Evolutionary conservation across 768 basidiomycete species (phyloP), one percentile per base, ranked within the genome.

Genomic region (Gelatoporia subvermispora): DNA sequence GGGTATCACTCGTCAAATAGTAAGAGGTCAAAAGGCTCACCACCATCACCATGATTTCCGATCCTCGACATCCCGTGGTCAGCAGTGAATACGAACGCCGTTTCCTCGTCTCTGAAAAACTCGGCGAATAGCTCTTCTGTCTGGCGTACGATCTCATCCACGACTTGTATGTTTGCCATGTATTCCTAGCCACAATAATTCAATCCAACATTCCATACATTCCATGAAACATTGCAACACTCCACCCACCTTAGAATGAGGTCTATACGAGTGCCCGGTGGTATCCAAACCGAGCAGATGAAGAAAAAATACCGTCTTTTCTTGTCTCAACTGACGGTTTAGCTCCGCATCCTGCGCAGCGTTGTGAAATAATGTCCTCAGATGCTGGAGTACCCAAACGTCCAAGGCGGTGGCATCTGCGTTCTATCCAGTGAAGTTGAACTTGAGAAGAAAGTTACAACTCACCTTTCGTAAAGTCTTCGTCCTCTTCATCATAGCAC

Each of bases 21-120:
- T 7, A 21, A 18, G 38, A 24, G 37, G 36, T 24, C 22, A n/a
- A 37, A 43, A 42, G 8, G 41, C 55, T 57, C 45, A 63, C 88
- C 82, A 34, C 91, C 91, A 52, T 93, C 91, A 3, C 91, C 91
- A 50, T 93, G 91, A 59, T 92, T 93, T 11, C 91, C 91, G 46
- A 90, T 85, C 25, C 73, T 77, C 3, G 86, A 88, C 91, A 93
- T 93, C 8, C 91, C 91, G 60, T 93, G 91, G 63, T 93, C 91
- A 0, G 91, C 88, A 2, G 87, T 93, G 62, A 90, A 93, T 25
- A 93, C 66, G 59, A 76, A 92, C 50, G 77, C 78, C 0, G 88
- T 91, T 47, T 84, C 78, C 18, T 79, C 68, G 49, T 88, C 85
- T 25, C 68, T 57, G 57, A 82, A 93, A 61, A 86, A 92, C 4